Evolutionary conservation across 192 early-diverging fungal genomes (phyloP).

Genomic region (Funneliformis mosseae): DNA sequence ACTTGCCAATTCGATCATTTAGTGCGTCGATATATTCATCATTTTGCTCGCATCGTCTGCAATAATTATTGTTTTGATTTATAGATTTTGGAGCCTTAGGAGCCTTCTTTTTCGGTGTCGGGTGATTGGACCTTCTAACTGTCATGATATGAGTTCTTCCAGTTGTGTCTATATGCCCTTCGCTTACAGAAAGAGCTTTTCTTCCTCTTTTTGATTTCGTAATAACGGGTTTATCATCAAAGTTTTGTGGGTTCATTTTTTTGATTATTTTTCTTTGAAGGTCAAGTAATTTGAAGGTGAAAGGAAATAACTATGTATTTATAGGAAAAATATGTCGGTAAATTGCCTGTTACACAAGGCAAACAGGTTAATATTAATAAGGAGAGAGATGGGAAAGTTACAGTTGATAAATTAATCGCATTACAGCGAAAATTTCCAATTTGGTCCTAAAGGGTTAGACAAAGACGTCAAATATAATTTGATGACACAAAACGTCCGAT

Average conservation of each 20-base stretch:
- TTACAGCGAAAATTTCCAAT: too few relatives aligned
- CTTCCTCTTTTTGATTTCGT: neutral
- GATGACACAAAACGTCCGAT: too few relatives aligned
- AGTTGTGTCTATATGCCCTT: neutral
- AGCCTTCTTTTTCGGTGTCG: neutral
- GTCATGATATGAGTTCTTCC: neutral
- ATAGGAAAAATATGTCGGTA: too few relatives aligned
- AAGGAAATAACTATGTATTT: too few relatives aligned
- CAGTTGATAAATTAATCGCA: too few relatives aligned
- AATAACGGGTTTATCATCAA: neutral
- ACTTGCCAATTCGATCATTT: neutral
- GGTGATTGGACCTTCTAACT: neutral
- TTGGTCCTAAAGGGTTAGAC: too few relatives aligned
- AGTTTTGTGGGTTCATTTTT: neutral
- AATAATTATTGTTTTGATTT: neutral
- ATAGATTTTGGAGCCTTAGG: neutral
- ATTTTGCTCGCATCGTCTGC: neutral
- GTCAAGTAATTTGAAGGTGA: too few relatives aligned
- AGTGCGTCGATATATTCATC: neutral
- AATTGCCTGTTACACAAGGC: too few relatives aligned
- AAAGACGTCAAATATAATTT: too few relatives aligned
- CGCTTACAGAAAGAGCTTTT: neutral
- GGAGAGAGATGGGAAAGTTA: too few relatives aligned
- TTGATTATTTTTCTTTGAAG: neutral
- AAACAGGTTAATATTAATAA: too few relatives aligned